Evolutionary conservation across 495 filamentous ascomycete genomes (phyloP), one percentile per base, ranked within the genome.

Genomic region (Aspergillus indologenus): DNA sequence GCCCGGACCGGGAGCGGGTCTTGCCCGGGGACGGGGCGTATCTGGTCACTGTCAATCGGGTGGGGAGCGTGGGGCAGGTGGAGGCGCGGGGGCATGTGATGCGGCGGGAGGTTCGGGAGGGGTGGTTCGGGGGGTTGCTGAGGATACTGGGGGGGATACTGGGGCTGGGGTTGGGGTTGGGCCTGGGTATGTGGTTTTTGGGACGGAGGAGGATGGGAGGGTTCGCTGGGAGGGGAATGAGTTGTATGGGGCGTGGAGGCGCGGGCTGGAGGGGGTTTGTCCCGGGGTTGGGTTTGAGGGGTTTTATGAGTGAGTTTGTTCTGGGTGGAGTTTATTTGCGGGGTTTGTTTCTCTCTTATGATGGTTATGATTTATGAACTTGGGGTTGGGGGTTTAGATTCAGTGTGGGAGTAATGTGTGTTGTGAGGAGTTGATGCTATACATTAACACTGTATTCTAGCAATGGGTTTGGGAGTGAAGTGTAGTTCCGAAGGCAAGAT

Each of bases 51-150:
- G 76, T 79, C 43, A 77, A 72, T 45, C 61, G 75, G 7, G 73
- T 65, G 2, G 54, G 56, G 18, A 66, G 71, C 5, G 5, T 40
- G 2, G 7, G 7, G 8, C 64, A 68, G 43, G 61, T 79, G n/a
- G 73, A 79, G 53, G 72, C 76, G 17, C 71, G 76, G 0, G 75
- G 70, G 0, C 76, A 79, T 61, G 62, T 79, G 48, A 73, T 75
- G 1, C 78, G 76, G 44, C 40, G 67, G n/a, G 62, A 64, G 3
- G n/a, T n/a, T n/a, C n/a, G n/a, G n/a, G 53, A 77, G 18, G 66
- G 70, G 24, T 74, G 68, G 18, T 79, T 79, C 34, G 69, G 72
- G 0, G 54, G 61, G 18, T 59, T 76, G 1, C 70, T 77, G 70
- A 70, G 0, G 71, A n/a, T n/a, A n/a, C n/a, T n/a, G n/a, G n/a